phyloP scores from a whole-genome alignment of 83 land plant genomes.

The Diphasiastrum complanatum region DNA sequence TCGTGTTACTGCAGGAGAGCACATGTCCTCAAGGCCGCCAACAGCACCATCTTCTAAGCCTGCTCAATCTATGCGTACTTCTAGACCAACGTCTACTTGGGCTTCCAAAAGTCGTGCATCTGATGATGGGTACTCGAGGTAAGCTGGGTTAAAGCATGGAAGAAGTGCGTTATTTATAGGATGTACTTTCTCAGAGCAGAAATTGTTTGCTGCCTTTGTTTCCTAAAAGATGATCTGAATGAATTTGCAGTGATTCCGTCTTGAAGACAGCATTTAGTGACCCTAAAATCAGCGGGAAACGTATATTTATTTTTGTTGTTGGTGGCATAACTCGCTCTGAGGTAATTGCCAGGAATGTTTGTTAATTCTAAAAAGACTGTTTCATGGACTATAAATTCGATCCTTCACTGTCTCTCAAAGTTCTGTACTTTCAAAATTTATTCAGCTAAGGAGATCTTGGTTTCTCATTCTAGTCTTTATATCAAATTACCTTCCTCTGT shows the following conservation, averaged over 20 bases:
- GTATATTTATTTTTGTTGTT: slow-evolving; percentile 79
- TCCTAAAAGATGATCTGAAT: not conserved
- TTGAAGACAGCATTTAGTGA: slow-evolving; percentile 69
- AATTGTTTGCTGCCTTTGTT: not conserved
- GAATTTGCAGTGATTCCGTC: slow-evolving; percentile 58
- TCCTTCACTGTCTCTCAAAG: too few relatives aligned
- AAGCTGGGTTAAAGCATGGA: not conserved
- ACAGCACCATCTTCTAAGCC: slow-evolving; percentile 27
- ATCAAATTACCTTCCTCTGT: too few relatives aligned
- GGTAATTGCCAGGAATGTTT: too few relatives aligned
- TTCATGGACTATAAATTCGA: too few relatives aligned
- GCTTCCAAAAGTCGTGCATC: slow-evolving; percentile 57
- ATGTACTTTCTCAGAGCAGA: not conserved
- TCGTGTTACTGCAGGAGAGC: slow-evolving; percentile 23
- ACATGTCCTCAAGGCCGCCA: slow-evolving; percentile 23
- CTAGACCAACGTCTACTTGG: slow-evolving; percentile 71
- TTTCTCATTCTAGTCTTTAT: too few relatives aligned
- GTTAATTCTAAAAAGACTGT: too few relatives aligned
- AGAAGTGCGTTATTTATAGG: not conserved
- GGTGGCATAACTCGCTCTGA: slow-evolving; percentile 98
- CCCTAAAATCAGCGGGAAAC: slow-evolving; percentile 67
- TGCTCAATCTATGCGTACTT: slow-evolving; percentile 76
- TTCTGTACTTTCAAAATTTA: too few relatives aligned
- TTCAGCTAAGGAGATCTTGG: too few relatives aligned
- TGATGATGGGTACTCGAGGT: slow-evolving; percentile 91